Conservation (phyloP, 2,329 filamentous ascomycete species). For the Xylariaceae sp. region DNA sequence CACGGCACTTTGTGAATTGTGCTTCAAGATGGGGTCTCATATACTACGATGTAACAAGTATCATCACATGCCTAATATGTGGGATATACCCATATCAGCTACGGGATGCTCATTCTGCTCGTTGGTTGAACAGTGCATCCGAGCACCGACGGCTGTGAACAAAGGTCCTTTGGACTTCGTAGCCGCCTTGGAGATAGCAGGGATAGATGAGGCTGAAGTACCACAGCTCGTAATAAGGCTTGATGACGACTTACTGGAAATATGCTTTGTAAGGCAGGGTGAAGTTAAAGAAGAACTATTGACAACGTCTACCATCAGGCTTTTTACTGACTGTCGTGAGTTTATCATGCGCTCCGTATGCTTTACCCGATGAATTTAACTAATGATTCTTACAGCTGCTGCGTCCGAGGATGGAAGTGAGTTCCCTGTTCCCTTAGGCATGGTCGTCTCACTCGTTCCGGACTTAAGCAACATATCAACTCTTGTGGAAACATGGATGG, state of each 20-base stretch:
- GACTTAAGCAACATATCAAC: background rate
- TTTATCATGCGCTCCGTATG: background rate
- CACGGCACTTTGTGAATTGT: background rate
- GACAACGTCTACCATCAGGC: conserved; percentile 6
- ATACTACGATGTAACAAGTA: background rate
- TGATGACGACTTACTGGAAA: background rate
- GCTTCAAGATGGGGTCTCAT: background rate
- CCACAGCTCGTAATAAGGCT: conserved; percentile 2
- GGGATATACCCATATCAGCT: background rate
- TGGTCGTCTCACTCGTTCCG: background rate
- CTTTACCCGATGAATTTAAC: background rate
- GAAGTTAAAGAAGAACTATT: conserved; percentile 1
- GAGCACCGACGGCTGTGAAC: conserved; percentile 3
- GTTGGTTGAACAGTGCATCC: conserved; percentile 5
- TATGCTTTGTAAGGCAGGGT: background rate
- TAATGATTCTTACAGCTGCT: background rate
- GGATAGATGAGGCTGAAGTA: background rate
- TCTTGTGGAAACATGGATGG: background rate
- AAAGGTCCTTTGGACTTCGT: background rate
- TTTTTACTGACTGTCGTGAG: conserved; percentile 3
- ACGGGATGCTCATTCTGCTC: background rate
- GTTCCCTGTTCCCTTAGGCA: background rate
- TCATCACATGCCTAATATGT: background rate
- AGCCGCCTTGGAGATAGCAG: background rate
- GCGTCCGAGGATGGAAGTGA: background rate